phyloP scores from a whole-genome alignment of 2,329 filamentous ascomycete species.

The Penicillium sp. region DNA sequence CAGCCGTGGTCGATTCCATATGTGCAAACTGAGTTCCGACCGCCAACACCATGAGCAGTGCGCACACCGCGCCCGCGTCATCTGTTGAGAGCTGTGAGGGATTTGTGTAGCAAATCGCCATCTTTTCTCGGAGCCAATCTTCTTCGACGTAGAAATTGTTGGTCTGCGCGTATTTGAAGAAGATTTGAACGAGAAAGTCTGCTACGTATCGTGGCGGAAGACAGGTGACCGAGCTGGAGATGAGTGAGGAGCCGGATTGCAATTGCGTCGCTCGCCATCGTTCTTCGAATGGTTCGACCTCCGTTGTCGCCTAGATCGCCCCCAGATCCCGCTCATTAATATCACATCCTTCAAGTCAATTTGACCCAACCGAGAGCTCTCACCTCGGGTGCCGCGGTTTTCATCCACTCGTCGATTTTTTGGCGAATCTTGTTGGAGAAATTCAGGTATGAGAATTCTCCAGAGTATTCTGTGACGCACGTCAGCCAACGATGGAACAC shows the following conservation, averaged over 20 bases:
- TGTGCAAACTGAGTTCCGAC: constrained; percentile 43
- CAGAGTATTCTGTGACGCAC: constrained; percentile 36
- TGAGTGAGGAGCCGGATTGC: constrained; percentile 34
- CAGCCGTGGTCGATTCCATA: constrained; percentile 33
- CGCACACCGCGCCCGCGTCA: constrained; percentile 38
- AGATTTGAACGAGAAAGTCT: constrained; percentile 39
- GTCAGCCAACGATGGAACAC: not conserved
- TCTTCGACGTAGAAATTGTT: constrained; percentile 42
- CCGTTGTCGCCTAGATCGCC: constrained; percentile 26
- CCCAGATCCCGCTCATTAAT: constrained; percentile 4
- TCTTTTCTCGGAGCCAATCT: constrained; percentile 36
- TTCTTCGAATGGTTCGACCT: constrained; percentile 37
- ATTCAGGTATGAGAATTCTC: constrained; percentile 42
- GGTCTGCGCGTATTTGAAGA: constrained; percentile 41
- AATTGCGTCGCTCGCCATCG: constrained; percentile 40
- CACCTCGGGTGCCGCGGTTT: constrained; percentile 34
- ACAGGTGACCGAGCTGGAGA: constrained; percentile 35
- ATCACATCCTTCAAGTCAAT: not conserved
- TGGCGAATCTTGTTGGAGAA: constrained; percentile 41
- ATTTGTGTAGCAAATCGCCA: constrained; percentile 35
- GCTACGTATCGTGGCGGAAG: constrained; percentile 41
- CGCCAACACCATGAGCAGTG: constrained; percentile 40
- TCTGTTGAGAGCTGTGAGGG: constrained; percentile 31
- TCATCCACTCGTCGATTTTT: constrained; percentile 42
- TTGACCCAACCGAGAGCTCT: not conserved